Base-by-base conservation (phyloP, 805 yeast genomes). In the Spathaspora sp. region DNA sequence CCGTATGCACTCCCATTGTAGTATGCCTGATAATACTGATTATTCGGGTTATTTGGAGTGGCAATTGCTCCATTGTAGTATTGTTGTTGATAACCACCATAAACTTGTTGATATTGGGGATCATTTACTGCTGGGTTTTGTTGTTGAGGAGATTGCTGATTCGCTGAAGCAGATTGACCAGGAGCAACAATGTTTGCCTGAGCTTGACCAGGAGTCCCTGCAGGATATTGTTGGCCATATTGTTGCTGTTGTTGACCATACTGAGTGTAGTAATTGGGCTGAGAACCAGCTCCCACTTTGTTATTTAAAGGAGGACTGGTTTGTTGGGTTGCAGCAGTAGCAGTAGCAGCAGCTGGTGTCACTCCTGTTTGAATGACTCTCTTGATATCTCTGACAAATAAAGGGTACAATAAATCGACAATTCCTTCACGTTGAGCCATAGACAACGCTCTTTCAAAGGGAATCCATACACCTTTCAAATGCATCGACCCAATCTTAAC, bases 401-500 rank as follows among this genome's bases (percentile, higher is more conserved):
- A 70, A 2, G 90, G 89, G 60, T 83, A 84, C 53, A 86, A 73
- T 39, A 79, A 61, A 58, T 85, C 89, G 26, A 79, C 81, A 54
- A 86, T 86, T 42, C 89, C 87, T 64, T 88, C 94, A 55, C 85
- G 75, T 66, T 86, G 86, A 16, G 96, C 96, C 82, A 87, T 85
- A 32, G 86, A 86, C 46, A 83, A 72, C 1, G 96, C 96, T 48
- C 94, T 74, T 55, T 87, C 93, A 63, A 86, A 87, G 1, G 96
- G 96, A 53, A 88, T 87, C 96, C 96, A 88, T 46, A 88, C 96
- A 39, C 96, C 96, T 70, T 88, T 88, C 59, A 88, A 73, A 66
- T 88, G 92, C 92, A 88, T 87, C 12, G 91, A 84, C 4, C 96
- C 96, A 54, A 87, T 85, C 68, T 88, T 88, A 44, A 88, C 93